phyloP scores from a whole-genome alignment of 352 stramenopile genomes.

The Globisporangium acanthophoron region DNA sequence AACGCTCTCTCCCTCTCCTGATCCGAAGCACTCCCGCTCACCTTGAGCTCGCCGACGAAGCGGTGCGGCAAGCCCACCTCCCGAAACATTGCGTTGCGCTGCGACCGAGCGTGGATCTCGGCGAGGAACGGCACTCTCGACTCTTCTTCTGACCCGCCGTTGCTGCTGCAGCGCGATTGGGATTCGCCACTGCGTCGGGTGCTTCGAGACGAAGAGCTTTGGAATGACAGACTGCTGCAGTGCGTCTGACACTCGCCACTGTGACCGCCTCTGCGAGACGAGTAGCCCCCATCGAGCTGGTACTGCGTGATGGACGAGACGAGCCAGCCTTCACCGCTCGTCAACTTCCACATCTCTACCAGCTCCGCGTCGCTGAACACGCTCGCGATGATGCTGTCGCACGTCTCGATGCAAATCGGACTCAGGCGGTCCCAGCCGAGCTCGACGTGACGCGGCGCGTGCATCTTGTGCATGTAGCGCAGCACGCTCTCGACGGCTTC shows the following conservation, averaged over 20 bases:
- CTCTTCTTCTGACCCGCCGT: slow-evolving; percentile 23
- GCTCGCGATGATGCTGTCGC: slow-evolving; percentile 51
- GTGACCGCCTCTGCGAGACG: background rate
- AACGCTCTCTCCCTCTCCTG: background rate
- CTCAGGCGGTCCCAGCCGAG: slow-evolving; percentile 73
- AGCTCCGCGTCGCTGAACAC: slow-evolving; percentile 63
- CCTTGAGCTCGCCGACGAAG: slow-evolving; percentile 63
- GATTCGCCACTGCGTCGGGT: background rate
- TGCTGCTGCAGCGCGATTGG: background rate
- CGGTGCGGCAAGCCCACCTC: slow-evolving; percentile 70
- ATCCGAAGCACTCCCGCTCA: slow-evolving; percentile 6
- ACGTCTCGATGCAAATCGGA: slow-evolving; percentile 55
- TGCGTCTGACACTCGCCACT: background rate
- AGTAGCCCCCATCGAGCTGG: slow-evolving; percentile 58
- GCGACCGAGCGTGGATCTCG: slow-evolving; percentile 62
- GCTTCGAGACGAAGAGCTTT: background rate
- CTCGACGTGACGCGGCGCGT: slow-evolving; percentile 49
- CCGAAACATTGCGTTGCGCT: slow-evolving; percentile 76
- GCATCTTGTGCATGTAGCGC: slow-evolving; percentile 53
- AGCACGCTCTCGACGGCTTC: slow-evolving; percentile 58
- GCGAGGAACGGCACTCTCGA: slow-evolving; percentile 50
- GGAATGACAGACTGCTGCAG: background rate
- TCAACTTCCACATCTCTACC: slow-evolving; percentile 65
- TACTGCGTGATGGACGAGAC: slow-evolving; percentile 80
- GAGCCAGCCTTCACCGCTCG: slow-evolving; percentile 72